Conservation (phyloP, 139 green algal genomes). For the Chlorokybus atmophyticus region DNA sequence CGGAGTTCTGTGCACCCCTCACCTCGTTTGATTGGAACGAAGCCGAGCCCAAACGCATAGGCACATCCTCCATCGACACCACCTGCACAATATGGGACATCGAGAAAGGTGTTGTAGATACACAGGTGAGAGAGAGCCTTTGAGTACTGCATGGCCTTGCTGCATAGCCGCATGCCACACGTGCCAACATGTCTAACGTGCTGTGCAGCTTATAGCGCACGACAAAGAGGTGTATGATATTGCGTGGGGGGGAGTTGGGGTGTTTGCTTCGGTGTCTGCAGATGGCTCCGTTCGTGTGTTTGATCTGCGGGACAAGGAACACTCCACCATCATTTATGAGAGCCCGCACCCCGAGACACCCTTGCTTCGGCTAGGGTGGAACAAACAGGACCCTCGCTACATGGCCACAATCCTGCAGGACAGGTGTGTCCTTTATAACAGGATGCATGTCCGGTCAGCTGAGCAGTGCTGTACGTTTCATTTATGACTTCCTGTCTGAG, state of each 20-base stretch:
- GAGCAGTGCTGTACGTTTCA: too few relatives aligned
- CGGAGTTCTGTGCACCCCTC: conserved; percentile 77
- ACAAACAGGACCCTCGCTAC: conserved; percentile 90
- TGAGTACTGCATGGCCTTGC: background rate
- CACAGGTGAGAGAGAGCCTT: conserved; percentile 58
- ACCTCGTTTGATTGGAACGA: conserved; percentile 99
- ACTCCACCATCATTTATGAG: conserved; percentile 97
- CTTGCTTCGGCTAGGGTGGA: conserved; percentile 88
- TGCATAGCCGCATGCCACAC: too few relatives aligned
- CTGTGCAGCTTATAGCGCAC: conserved; percentile 88
- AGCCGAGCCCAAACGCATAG: conserved; percentile 62
- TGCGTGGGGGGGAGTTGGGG: conserved; percentile 78
- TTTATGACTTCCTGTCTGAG: too few relatives aligned
- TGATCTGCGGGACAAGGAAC: conserved; percentile 90
- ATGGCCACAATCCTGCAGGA: conserved; percentile 83
- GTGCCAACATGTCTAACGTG: too few relatives aligned
- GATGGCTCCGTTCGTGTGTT: conserved; percentile 92
- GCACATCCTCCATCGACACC: conserved; percentile 84
- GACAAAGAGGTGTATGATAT: conserved; percentile 96
- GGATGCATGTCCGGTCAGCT: too few relatives aligned
- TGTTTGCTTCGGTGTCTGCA: conserved; percentile 90
- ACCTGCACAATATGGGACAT: conserved; percentile 97
- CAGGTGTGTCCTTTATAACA: too few relatives aligned
- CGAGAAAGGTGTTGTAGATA: conserved; percentile 68
- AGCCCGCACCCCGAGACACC: conserved; percentile 53